A percentile compares a stretch with the other conserved stretches of the same genome.
phyloP scores from a whole-genome alignment of 306 rosid species.

The Herpetospermum pedunculosum region DNA sequence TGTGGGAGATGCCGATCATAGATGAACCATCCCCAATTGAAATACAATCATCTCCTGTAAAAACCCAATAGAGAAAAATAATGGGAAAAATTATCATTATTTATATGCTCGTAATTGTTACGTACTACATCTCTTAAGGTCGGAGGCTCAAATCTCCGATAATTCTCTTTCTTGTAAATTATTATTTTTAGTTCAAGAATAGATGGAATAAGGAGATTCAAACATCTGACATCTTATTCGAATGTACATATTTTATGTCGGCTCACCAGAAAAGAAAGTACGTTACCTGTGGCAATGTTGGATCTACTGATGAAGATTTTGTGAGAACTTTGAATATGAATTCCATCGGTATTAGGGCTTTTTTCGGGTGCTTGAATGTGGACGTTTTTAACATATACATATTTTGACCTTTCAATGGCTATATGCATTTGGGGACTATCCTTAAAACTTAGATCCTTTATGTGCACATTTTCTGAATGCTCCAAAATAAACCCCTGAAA shows the following conservation, averaged over 20 bases:
- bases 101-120: no score
- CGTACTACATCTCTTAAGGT: no score
- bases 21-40: conserved; percentile 6
- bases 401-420: background rate
- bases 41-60: conserved; percentile 7
- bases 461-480: background rate
- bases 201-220: no score
- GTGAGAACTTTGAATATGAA: conserved; percentile 3
- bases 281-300: background rate
- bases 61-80: background rate
- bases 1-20: background rate
- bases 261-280: no score
- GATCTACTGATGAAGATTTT: background rate
- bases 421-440: conserved; percentile 13
- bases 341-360: conserved; percentile 3
- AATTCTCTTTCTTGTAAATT: no score
- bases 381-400: background rate
- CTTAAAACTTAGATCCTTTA: background rate
- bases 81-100: background rate
- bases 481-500: background rate
- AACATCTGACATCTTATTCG: no score
- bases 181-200: no score
- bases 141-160: no score
- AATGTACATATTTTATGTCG: no score
- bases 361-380: background rate